Percentiles rank a stretch among this genome's conserved stretches.
Evolutionary conservation across 75 land plant genomes (phyloP).

Genomic region (Pinus taeda): DNA sequence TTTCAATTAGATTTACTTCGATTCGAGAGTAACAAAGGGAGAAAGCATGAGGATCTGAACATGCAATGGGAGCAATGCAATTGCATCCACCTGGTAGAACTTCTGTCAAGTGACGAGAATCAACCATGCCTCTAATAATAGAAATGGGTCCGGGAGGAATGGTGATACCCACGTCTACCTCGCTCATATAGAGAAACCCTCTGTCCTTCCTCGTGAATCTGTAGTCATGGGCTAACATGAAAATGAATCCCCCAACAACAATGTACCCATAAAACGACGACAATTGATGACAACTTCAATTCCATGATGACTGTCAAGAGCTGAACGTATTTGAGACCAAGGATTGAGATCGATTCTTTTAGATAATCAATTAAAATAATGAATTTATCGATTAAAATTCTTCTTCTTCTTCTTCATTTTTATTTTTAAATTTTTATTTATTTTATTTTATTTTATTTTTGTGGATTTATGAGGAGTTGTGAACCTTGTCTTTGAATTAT

Average conservation of each 20-base stretch:
- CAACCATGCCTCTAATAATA: conserved; percentile 26
- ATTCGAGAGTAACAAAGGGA: too few relatives aligned
- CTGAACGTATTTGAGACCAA: conserved; percentile 5
- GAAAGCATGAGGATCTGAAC: too few relatives aligned
- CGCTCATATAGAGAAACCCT: conserved; percentile 29
- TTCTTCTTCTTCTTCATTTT: too few relatives aligned
- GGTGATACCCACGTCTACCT: neutral
- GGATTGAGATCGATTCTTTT: neutral
- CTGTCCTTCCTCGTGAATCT: conserved; percentile 27
- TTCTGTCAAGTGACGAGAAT: conserved; percentile 20
- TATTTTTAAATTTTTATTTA: too few relatives aligned
- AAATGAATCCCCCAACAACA: conserved; percentile 32
- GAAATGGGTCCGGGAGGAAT: conserved; percentile 19
- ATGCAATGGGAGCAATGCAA: conserved; percentile 23
- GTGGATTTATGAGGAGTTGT: too few relatives aligned
- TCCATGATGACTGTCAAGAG: conserved; percentile 21
- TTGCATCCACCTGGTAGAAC: conserved; percentile 25
- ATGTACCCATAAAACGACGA: conserved; percentile 40
- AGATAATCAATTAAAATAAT: too few relatives aligned
- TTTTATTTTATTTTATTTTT: too few relatives aligned
- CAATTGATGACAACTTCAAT: conserved; percentile 40
- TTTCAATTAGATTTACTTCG: too few relatives aligned
- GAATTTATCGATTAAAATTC: too few relatives aligned
- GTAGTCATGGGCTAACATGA: conserved; percentile 50
- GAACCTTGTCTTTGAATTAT: too few relatives aligned